Evolutionary conservation across 2,329 filamentous ascomycete genomes (phyloP).

Genomic region (Pseudogymnoascus sp.): DNA sequence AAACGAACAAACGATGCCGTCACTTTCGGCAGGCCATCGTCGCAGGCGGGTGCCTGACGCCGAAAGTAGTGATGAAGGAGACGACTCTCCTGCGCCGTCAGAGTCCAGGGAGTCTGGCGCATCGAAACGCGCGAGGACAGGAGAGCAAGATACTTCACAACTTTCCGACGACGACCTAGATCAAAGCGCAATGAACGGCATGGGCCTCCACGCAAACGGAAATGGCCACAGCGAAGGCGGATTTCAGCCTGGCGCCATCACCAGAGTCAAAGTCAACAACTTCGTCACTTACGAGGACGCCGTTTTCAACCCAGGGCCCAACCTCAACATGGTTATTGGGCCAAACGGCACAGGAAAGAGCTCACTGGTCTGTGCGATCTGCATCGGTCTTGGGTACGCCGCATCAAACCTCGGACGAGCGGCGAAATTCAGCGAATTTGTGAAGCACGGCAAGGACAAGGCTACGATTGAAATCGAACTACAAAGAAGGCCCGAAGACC

Average conservation of each 20-base stretch:
- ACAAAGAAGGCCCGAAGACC: slow-evolving; percentile 51
- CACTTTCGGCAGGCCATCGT: not conserved
- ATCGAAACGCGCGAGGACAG: slow-evolving; percentile 3
- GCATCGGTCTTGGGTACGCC: slow-evolving; percentile 78
- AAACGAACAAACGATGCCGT: slow-evolving; percentile 7
- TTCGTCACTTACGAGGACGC: slow-evolving; percentile 94
- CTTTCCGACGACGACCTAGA: slow-evolving; percentile 4
- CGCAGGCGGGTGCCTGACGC: not conserved
- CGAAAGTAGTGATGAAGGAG: not conserved
- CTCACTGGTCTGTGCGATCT: slow-evolving; percentile 93
- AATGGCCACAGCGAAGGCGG: slow-evolving; percentile 7
- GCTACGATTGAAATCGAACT: slow-evolving; percentile 89
- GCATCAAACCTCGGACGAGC: slow-evolving; percentile 78
- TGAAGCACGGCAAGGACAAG: slow-evolving; percentile 75
- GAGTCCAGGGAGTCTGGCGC: not conserved
- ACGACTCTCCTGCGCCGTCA: not conserved
- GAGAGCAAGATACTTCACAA: not conserved
- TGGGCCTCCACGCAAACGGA: not conserved
- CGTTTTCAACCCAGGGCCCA: slow-evolving; percentile 84
- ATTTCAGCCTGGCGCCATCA: slow-evolving; percentile 67
- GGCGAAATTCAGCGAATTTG: slow-evolving; percentile 77
- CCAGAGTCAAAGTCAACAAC: slow-evolving; percentile 75
- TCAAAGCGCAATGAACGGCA: slow-evolving; percentile 1
- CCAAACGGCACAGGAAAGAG: slow-evolving; percentile 99
- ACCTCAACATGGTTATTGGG: slow-evolving; percentile 96